Conservation (phyloP, 345 rosid genomes). For the Fremontodendron californicum region DNA sequence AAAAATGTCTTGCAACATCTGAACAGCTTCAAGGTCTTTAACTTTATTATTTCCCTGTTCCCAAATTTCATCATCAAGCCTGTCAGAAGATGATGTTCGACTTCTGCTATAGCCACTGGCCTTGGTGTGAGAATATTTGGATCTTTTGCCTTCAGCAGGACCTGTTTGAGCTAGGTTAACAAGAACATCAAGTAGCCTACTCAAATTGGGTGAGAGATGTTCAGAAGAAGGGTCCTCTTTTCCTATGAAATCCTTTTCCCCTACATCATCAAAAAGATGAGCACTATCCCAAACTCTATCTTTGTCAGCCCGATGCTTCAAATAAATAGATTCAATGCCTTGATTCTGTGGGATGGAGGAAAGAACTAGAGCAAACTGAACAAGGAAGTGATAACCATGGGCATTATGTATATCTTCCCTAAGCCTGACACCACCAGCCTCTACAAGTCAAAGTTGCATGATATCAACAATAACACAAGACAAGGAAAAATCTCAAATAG, state of each 20-base stretch:
- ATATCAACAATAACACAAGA: constrained; percentile 27
- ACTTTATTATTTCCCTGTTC: constrained; percentile 77
- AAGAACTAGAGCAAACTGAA: constrained; percentile 83
- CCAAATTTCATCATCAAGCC: constrained; percentile 67
- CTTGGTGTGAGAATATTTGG: constrained; percentile 52
- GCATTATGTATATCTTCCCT: constrained; percentile 99
- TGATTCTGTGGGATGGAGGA: constrained; percentile 59
- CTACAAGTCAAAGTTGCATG: constrained; percentile 50
- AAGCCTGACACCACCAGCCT: constrained; percentile 86
- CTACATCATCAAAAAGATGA: constrained; percentile 27
- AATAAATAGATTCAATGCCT: constrained; percentile 33
- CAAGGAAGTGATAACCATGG: constrained; percentile 99
- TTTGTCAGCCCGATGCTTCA: constrained; percentile 31
- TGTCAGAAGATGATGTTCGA: constrained; percentile 51
- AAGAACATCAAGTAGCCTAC: constrained; percentile 92
- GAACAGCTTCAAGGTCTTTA: constrained; percentile 99
- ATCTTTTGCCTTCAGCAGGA: constrained; percentile 57
- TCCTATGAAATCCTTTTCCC: constrained; percentile 24
- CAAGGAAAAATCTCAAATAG: constrained; percentile 2
- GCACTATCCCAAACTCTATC: constrained; percentile 33
- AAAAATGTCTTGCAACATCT: constrained; percentile 92
- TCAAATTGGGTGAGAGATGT: constrained; percentile 72
- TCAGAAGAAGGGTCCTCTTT: constrained; percentile 45
- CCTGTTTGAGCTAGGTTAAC: constrained; percentile 92
- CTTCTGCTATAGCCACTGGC: constrained; percentile 56